A percentile compares a stretch with the other conserved stretches of the same genome.
Evolutionary conservation across 106 monocot genomes (phyloP).

Genomic region (Allium cepa): DNA sequence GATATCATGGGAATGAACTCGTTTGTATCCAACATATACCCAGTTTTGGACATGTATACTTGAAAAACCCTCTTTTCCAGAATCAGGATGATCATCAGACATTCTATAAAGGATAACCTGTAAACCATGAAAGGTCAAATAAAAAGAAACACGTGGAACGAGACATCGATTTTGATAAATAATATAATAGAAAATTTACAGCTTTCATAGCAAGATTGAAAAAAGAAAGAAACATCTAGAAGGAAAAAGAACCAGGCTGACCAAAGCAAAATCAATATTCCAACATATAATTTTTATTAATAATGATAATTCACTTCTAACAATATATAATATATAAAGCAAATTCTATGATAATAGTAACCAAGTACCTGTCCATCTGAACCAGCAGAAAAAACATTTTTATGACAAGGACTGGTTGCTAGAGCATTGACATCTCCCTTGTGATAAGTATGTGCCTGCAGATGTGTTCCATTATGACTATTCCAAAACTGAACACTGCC

Average conservation of each 20-base stretch:
- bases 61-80: constrained; percentile 12
- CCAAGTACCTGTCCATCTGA: constrained; percentile 85
- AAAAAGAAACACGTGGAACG: too few relatives aligned
- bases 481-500: constrained; percentile 99
- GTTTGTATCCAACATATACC: constrained; percentile 67
- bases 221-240: too few relatives aligned
- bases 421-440: constrained; percentile 84
- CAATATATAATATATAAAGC: not conserved
- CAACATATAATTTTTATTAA: too few relatives aligned
- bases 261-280: too few relatives aligned
- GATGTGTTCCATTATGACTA: constrained; percentile 67
- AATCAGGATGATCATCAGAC: constrained; percentile 25
- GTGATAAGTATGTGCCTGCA: constrained; percentile 76
- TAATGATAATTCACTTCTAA: too few relatives aligned
- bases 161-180: too few relatives aligned
- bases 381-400: constrained; percentile 90
- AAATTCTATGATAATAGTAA: not conserved
- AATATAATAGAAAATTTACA: too few relatives aligned
- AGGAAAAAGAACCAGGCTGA: too few relatives aligned
- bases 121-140: not conserved
- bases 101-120: constrained; percentile 90
- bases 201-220: too few relatives aligned
- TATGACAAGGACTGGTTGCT: constrained; percentile 67
- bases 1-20: constrained; percentile 87
- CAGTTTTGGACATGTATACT: constrained; percentile 39